Conservation (phyloP, 257 asterid genomes). For the Ilex aquifolium region DNA sequence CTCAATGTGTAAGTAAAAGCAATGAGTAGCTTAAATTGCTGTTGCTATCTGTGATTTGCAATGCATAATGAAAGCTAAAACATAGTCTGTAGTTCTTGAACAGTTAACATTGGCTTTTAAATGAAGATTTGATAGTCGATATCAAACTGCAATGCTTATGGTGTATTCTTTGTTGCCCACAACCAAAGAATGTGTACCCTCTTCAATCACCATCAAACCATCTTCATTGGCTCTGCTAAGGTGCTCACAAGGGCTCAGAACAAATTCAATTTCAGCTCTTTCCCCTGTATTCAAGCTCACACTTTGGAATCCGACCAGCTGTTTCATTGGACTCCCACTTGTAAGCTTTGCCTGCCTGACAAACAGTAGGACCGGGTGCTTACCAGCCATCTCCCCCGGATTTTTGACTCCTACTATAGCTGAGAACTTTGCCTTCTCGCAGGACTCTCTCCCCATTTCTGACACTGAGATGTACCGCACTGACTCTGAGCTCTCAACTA, state of each 20-base stretch:
- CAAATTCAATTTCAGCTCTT: constrained; percentile 35
- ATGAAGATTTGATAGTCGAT: too few species aligned
- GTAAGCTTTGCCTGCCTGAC: constrained; percentile 17
- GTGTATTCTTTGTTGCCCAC: constrained; percentile 51
- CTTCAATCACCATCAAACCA: constrained; percentile 66
- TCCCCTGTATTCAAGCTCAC: constrained; percentile 43
- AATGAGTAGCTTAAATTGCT: too few species aligned
- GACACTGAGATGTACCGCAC: constrained; percentile 29
- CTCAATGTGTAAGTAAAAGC: too few species aligned
- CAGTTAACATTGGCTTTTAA: too few species aligned
- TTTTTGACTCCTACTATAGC: constrained; percentile 49
- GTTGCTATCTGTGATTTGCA: too few species aligned
- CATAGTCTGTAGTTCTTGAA: too few species aligned
- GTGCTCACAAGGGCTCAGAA: constrained; percentile 67
- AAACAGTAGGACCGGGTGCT: constrained; percentile 62
- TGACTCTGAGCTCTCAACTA: constrained; percentile 13
- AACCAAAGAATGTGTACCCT: constrained; percentile 43
- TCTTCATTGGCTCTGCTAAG: constrained; percentile 56
- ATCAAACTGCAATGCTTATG: constrained; percentile 42
- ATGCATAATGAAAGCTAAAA: too few species aligned
- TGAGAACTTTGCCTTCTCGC: constrained; percentile 50
- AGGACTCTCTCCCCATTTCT: constrained; percentile 33
- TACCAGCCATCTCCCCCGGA: constrained; percentile 48
- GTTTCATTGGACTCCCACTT: constrained; percentile 35
- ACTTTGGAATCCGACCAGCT: constrained; percentile 60